Evolutionary conservation across 192 early-diverging fungal genomes (phyloP).

Genomic region (Nowakowskiella sp.): DNA sequence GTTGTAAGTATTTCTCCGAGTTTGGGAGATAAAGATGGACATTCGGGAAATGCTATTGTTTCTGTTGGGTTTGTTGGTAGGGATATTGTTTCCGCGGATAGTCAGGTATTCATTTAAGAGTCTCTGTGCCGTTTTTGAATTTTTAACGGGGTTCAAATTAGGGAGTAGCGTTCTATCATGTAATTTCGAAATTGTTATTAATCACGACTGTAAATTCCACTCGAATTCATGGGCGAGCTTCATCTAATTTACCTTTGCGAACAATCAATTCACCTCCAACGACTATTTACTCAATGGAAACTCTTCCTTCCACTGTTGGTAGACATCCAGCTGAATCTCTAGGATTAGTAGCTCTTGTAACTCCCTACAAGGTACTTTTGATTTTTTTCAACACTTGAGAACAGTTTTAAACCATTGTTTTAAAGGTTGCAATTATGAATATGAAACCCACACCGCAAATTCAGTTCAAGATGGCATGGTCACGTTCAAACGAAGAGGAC

Average conservation of each 20-base stretch:
- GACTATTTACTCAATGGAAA: constrained; percentile 18
- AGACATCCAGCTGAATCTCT: constrained; percentile 11
- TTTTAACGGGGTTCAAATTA: constrained; percentile 10
- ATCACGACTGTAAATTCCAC: constrained; percentile 12
- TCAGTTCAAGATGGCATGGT: constrained; percentile 18
- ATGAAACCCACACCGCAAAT: constrained; percentile 26
- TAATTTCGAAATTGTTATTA: constrained; percentile 12
- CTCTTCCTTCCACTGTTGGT: constrained; percentile 6
- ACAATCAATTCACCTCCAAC: constrained; percentile 4
- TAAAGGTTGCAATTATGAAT: constrained; percentile 23
- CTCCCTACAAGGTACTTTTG: constrained; percentile 24
- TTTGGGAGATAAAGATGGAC: constrained; percentile 21
- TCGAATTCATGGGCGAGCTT: constrained; percentile 22
- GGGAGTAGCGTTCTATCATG: constrained; percentile 37
- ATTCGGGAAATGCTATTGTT: constrained; percentile 24
- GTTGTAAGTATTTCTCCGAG: constrained; percentile 5
- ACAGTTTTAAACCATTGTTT: neutral
- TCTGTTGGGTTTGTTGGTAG: constrained; percentile 27
- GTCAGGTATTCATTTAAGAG: constrained; percentile 19
- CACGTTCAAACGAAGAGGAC: neutral
- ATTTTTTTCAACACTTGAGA: neutral
- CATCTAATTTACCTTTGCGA: neutral
- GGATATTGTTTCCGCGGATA: constrained; percentile 35
- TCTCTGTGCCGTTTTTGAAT: constrained; percentile 2
- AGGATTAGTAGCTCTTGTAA: constrained; percentile 20